These are phyloP conservation scores for Thuidium tamariscinum DNA, from an alignment of 225 moss, liverwort and hornwort species.

Conservation along the genomic window DNA sequence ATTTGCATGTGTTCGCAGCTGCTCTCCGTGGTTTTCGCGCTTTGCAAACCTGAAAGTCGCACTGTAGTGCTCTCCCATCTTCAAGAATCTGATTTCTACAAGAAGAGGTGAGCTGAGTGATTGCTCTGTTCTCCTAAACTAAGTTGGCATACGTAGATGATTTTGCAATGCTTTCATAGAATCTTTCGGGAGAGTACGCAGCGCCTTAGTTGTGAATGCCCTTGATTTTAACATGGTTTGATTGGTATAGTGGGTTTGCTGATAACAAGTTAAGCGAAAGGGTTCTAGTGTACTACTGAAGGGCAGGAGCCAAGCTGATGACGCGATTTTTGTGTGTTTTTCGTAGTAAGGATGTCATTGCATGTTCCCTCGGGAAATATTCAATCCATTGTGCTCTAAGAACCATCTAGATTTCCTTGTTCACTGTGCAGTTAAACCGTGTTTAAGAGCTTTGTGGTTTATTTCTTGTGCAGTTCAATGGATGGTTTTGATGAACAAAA, in stretches of 20 bases:
- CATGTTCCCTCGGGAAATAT: not conserved
- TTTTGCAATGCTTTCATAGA: not conserved
- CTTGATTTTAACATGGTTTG: not conserved
- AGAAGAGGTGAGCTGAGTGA: conserved; percentile 12
- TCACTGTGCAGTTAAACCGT: not conserved
- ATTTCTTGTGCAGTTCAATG: not conserved
- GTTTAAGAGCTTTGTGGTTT: not conserved
- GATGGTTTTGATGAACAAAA: not conserved
- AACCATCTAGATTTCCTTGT: not conserved
- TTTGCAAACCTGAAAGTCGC: conserved; percentile 29
- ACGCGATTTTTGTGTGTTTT: not conserved
- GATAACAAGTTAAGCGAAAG: not conserved
- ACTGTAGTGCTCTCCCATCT: conserved; percentile 15
- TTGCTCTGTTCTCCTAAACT: not conserved
- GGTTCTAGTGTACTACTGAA: not conserved
- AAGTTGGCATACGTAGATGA: not conserved
- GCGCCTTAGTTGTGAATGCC: not conserved
- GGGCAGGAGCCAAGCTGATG: not conserved
- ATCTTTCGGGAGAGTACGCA: not conserved
- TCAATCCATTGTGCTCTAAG: not conserved
- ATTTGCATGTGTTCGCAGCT: conserved; percentile 16
- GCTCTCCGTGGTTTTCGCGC: conserved; percentile 26
- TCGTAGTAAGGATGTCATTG: not conserved
- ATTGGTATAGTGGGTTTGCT: not conserved
- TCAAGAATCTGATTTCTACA: conserved; percentile 20